Base-by-base conservation (phyloP, 768 basidiomycete genomes). In the Boletus coccyginus region DNA sequence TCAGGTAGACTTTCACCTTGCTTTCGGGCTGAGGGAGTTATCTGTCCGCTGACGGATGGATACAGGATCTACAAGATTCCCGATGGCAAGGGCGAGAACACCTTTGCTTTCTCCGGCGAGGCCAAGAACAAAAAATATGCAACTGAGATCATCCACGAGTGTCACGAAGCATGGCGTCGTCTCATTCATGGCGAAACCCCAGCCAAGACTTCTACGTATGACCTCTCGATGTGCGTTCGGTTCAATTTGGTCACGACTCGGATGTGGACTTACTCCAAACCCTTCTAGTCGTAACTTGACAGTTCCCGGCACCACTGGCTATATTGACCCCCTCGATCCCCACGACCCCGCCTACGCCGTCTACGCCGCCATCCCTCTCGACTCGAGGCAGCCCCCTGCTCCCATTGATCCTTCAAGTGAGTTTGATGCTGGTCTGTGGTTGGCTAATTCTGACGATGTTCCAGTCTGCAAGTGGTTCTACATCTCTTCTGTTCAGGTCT, bases 121-220 rank as follows among this genome's bases (percentile, higher is more conserved):
- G 96, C 96, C 62, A 99, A 98, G 81, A 97, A 97, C 82, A 97
- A 96, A 83, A 97, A 96, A 75, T 99, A 98, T 72, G 97, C 97
- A 33, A 93, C 91, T 52, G 96, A 98, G 77, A 97, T 98, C 77
- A 90, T 99, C 70, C 95, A 97, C 74, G 97, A 99, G 73, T 95
- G 92, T 76, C 89, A 98, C 71, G 97, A 98, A 74, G 91, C 97
- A 38, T 99, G 97, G 97, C 92, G 94, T 68, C 91, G 91, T 68
- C 84, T 99, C 65, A 81, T 94, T 72, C 77, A 75, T 50, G 93
- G 94, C 59, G 90, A 97, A 62, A 78, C 74, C 59, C 83, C 86
- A 41, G 84, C 88, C 59, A 88, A 87, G 77, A 88, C 87, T 17
- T 59, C 83, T 45, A 70, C 75, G 44, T 88, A 89, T 72, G 89